These are phyloP conservation scores for Coemansia sp. DNA, from an alignment of 192 early-diverging fungal species.

Conservation along the genomic window DNA sequence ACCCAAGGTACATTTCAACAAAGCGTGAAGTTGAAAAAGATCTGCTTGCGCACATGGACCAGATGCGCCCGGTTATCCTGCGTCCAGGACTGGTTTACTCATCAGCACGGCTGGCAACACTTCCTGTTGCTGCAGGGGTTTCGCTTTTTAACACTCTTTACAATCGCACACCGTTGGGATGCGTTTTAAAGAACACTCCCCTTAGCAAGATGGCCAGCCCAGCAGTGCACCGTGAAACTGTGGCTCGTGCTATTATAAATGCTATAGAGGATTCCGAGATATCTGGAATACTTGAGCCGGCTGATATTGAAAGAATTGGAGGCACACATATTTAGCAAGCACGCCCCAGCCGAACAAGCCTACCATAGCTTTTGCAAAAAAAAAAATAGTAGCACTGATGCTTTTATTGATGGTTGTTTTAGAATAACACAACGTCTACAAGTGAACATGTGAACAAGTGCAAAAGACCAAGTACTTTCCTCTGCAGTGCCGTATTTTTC, in stretches of 20 bases:
- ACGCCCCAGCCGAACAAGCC: not conserved
- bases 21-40: conserved; percentile 70
- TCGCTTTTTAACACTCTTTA: conserved; percentile 45
- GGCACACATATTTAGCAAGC: not conserved
- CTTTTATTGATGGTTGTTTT: no score
- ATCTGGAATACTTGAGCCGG: conserved; percentile 31
- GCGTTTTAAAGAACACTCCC: conserved; percentile 31
- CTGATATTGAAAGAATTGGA: conserved; percentile 44
- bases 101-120: conserved; percentile 56
- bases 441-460: no score
- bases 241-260: conserved; percentile 42
- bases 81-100: conserved; percentile 69
- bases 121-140: conserved; percentile 61
- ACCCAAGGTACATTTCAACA: conserved; percentile 67
- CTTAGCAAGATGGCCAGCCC: conserved; percentile 47
- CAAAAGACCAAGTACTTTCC: no score
- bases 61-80: conserved; percentile 58
- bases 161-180: conserved; percentile 38
- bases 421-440: no score
- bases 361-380: no score
- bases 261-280: conserved; percentile 31
- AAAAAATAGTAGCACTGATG: no score
- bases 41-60: conserved; percentile 50
- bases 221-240: conserved; percentile 37
- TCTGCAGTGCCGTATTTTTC: no score